Percentiles rank a stretch among this genome's conserved stretches.
These are phyloP conservation scores for Thinopyrum elongatum DNA, from an alignment of 176 grass and related monocot genomes.

Conservation along the genomic window DNA sequence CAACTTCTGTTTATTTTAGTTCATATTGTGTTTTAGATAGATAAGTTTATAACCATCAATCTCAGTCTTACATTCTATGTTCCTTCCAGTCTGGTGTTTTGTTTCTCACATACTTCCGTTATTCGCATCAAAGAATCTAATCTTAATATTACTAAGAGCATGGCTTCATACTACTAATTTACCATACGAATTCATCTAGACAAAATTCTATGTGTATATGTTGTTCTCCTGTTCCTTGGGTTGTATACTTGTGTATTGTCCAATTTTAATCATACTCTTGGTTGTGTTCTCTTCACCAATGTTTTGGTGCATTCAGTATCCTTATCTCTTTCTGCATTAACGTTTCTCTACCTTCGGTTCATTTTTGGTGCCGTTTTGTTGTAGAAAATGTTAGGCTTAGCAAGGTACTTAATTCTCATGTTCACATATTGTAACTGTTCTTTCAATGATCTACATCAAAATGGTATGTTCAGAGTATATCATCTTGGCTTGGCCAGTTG, in stretches of 20 bases:
- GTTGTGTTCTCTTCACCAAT: neutral
- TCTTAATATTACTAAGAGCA: neutral
- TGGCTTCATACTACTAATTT: neutral
- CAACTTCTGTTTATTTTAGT: neutral
- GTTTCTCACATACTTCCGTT: neutral
- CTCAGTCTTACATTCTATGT: neutral
- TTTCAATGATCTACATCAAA: neutral
- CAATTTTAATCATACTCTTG: neutral
- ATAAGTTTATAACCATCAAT: neutral
- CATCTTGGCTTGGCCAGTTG: neutral
- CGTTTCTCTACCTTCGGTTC: neutral
- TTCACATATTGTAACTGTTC: neutral
- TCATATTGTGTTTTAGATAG: neutral
- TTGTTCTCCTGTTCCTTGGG: neutral
- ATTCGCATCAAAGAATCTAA: neutral
- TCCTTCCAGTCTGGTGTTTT: neutral
- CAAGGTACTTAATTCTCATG: neutral
- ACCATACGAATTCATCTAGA: neutral
- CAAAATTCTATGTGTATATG: neutral
- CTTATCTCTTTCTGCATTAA: neutral
- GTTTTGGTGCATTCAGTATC: neutral
- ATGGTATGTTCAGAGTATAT: neutral
- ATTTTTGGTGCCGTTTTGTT: neutral
- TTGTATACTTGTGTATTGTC: neutral
- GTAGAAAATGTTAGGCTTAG: neutral